A percentile compares a stretch with the other conserved stretches of the same genome.
Evolutionary conservation across 805 yeast species (phyloP).

Genomic region (Wickerhamomyces hampshirensis): DNA sequence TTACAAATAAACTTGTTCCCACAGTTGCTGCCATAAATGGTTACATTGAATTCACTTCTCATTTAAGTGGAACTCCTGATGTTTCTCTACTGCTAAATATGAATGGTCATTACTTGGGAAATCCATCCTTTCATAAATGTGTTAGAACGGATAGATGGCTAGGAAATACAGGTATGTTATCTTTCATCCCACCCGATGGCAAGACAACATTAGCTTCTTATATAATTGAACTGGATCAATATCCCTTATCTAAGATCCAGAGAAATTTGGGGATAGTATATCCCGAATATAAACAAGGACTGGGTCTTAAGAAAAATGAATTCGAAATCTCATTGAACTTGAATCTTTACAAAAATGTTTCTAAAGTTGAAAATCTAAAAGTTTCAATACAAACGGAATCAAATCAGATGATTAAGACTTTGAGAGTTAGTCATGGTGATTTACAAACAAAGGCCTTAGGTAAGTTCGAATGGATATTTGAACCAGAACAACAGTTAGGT

Average conservation of each 20-base stretch:
- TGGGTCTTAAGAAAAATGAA: slow-evolving; percentile 34
- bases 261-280: slow-evolving; percentile 25
- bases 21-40: slow-evolving; percentile 59
- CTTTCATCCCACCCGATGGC: slow-evolving; percentile 90
- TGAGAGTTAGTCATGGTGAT: slow-evolving; percentile 75
- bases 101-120: slow-evolving; percentile 42
- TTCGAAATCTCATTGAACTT: slow-evolving; percentile 32
- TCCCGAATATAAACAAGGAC: slow-evolving; percentile 26
- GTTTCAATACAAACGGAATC: slow-evolving; percentile 32
- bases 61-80: slow-evolving; percentile 74
- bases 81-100: slow-evolving; percentile 52
- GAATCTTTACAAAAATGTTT: slow-evolving; percentile 37
- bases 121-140: slow-evolving; percentile 69
- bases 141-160: slow-evolving; percentile 53
- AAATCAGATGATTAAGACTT: slow-evolving; percentile 42
- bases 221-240: slow-evolving; percentile 44
- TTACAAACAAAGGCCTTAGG: slow-evolving; percentile 50
- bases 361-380: slow-evolving; percentile 42
- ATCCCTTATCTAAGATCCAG: slow-evolving; percentile 12
- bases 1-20: slow-evolving; percentile 30
- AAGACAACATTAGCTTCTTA: slow-evolving; percentile 58
- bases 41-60: slow-evolving; percentile 53
- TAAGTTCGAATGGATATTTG: slow-evolving; percentile 65
- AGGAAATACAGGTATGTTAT: slow-evolving; percentile 39
- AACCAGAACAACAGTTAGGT: slow-evolving; percentile 54